These are phyloP conservation scores for Suillus americanus DNA, from an alignment of 768 basidiomycete species.

Conservation along the genomic window DNA sequence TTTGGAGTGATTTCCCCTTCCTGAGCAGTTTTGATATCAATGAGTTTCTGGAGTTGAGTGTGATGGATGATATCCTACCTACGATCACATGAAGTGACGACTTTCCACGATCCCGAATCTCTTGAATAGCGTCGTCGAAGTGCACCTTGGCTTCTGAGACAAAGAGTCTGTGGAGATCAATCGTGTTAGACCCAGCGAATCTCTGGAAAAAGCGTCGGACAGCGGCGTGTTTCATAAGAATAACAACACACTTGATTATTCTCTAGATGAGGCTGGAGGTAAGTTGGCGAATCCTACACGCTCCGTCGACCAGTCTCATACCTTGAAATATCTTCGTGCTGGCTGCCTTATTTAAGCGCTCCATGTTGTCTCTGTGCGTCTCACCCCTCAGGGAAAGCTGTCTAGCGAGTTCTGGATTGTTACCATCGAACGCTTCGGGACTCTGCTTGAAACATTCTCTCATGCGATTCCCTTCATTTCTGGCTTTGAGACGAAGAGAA, in stretches of 20 bases:
- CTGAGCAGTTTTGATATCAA: constrained; percentile 29
- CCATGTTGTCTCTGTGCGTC: constrained; percentile 70
- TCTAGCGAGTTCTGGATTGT: constrained; percentile 74
- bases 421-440: constrained; percentile 63
- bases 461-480: constrained; percentile 73
- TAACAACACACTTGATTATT: constrained; percentile 6
- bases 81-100: constrained; percentile 73
- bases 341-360: constrained; percentile 69
- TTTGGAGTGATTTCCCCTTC: constrained; percentile 82
- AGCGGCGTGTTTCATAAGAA: background rate
- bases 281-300: background rate
- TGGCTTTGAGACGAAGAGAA: constrained; percentile 65
- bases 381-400: constrained; percentile 79
- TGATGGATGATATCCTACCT: constrained; percentile 44
- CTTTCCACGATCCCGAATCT: constrained; percentile 57
- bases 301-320: constrained; percentile 35
- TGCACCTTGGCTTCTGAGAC: constrained; percentile 82
- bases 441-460: constrained; percentile 59
- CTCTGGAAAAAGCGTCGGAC: background rate
- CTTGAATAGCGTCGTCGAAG: constrained; percentile 63
- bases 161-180: constrained; percentile 85
- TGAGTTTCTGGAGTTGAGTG: background rate
- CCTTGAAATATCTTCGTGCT: constrained; percentile 80
- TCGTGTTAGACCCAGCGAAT: constrained; percentile 51
- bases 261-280: background rate